phyloP scores from a whole-genome alignment of 2,329 filamentous ascomycete genomes.

The Botrytis paeoniae region DNA sequence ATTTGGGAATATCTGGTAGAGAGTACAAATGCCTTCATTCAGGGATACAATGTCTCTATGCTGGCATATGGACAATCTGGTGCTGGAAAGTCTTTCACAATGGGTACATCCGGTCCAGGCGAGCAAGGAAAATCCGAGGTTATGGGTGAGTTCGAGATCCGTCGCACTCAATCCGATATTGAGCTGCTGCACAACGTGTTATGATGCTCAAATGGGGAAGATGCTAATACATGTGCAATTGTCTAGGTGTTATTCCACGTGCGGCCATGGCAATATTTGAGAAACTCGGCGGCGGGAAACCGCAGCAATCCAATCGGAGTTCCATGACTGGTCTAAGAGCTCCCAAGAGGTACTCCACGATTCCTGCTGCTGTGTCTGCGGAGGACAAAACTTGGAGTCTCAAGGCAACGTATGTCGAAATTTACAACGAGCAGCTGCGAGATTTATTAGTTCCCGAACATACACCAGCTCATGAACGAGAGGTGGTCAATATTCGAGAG shows the following conservation, averaged over 20 bases:
- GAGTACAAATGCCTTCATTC: slow-evolving; percentile 83
- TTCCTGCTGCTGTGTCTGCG: slow-evolving; percentile 24
- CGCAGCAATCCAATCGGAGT: slow-evolving; percentile 51
- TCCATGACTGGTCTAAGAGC: slow-evolving; percentile 76
- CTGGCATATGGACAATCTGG: slow-evolving; percentile 97
- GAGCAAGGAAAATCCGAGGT: slow-evolving; percentile 69
- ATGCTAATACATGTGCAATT: slow-evolving; percentile 26
- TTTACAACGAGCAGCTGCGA: slow-evolving; percentile 94
- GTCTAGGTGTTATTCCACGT: slow-evolving; percentile 85
- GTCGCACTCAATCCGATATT: slow-evolving; percentile 20
- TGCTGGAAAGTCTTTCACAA: slow-evolving; percentile 96
- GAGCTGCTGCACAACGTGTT: slow-evolving; percentile 12
- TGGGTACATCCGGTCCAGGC: slow-evolving; percentile 86
- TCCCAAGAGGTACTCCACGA: slow-evolving; percentile 72
- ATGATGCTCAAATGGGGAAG: not conserved
- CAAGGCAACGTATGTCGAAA: slow-evolving; percentile 93
- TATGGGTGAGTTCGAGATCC: slow-evolving; percentile 64
- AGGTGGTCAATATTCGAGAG: slow-evolving; percentile 85
- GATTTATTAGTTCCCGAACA: slow-evolving; percentile 82
- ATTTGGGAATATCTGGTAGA: slow-evolving; percentile 93
- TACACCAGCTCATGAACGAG: slow-evolving; percentile 66
- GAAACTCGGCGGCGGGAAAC: slow-evolving; percentile 62
- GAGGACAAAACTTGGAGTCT: slow-evolving; percentile 81
- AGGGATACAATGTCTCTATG: slow-evolving; percentile 98
- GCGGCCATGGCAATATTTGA: slow-evolving; percentile 86